These are phyloP conservation scores for Fraxinus floribunda DNA, from an alignment of 305 asterid genomes.

Conservation along the genomic window DNA sequence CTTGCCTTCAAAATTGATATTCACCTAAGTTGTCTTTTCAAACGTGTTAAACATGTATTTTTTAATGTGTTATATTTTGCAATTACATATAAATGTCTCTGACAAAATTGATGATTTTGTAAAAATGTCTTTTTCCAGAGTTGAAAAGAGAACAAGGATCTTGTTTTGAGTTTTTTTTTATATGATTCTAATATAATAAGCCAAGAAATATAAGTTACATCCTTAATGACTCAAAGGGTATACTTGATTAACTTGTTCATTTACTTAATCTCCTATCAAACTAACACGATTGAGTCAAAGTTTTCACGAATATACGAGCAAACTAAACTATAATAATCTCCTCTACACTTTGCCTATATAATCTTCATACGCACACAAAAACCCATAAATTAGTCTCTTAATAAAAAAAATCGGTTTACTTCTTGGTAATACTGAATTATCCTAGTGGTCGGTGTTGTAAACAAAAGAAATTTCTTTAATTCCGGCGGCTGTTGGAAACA, in stretches of 20 bases:
- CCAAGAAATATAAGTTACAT: not conserved
- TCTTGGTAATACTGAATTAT: not conserved
- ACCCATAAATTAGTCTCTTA: not conserved
- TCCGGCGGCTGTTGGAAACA: conserved; percentile 31
- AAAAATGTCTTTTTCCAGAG: not conserved
- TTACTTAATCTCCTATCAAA: not conserved
- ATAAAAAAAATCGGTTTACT: not conserved
- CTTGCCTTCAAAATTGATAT: not conserved
- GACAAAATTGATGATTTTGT: not conserved
- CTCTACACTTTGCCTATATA: not conserved
- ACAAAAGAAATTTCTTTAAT: not conserved
- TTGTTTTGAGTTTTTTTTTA: no score
- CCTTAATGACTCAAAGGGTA: not conserved
- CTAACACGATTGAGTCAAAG: not conserved
- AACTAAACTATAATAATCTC: not conserved
- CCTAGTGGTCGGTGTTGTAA: not conserved
- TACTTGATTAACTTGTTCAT: not conserved
- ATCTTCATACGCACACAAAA: not conserved
- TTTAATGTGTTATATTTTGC: not conserved
- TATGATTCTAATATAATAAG: not conserved
- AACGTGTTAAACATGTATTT: not conserved
- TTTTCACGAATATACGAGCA: not conserved
- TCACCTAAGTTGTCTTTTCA: not conserved
- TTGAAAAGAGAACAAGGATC: not conserved
- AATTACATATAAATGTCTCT: not conserved